phyloP scores from a whole-genome alignment of 2,329 filamentous ascomycete species.

The Apiospora aurea region DNA sequence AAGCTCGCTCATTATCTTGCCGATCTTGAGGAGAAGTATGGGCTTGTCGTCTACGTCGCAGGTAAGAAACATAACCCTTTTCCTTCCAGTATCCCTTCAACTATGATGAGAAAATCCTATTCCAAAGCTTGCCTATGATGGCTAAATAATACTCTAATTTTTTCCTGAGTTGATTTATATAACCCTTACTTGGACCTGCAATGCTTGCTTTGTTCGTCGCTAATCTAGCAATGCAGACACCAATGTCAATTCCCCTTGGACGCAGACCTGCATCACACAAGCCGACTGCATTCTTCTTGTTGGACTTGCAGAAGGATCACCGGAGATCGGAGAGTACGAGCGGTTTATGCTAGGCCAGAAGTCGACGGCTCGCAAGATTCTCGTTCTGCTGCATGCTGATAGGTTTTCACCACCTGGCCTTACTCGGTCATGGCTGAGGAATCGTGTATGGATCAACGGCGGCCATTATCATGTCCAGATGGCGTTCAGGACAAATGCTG shows the following conservation, averaged over 20 bases:
- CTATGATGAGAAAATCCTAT: constrained; percentile 60
- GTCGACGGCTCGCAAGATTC: constrained; percentile 90
- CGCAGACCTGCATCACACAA: constrained; percentile 95
- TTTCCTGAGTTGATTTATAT: constrained; percentile 59
- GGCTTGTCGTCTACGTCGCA: constrained; percentile 92
- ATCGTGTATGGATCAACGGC: constrained; percentile 97
- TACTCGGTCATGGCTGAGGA: constrained; percentile 88
- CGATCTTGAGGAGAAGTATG: constrained; percentile 96
- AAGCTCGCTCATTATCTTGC: constrained; percentile 96
- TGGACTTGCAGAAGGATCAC: constrained; percentile 87
- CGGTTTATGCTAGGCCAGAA: constrained; percentile 96
- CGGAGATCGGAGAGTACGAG: constrained; percentile 94
- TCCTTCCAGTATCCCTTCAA: constrained; percentile 23
- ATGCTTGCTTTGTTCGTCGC: constrained; percentile 29
- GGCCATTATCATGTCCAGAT: constrained; percentile 98
- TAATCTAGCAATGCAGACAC: constrained; percentile 69
- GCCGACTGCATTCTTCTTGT: constrained; percentile 96
- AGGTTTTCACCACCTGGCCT: constrained; percentile 85
- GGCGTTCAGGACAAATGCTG: constrained; percentile 78
- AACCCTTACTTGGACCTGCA: neutral
- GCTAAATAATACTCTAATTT: constrained; percentile 70
- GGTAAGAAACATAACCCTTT: constrained; percentile 53
- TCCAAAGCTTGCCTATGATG: constrained; percentile 62
- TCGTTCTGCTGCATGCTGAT: constrained; percentile 89
- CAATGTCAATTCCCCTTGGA: constrained; percentile 97